phyloP scores from a whole-genome alignment of 192 early-diverging fungal species.

The Linnemannia schmuckeri region DNA sequence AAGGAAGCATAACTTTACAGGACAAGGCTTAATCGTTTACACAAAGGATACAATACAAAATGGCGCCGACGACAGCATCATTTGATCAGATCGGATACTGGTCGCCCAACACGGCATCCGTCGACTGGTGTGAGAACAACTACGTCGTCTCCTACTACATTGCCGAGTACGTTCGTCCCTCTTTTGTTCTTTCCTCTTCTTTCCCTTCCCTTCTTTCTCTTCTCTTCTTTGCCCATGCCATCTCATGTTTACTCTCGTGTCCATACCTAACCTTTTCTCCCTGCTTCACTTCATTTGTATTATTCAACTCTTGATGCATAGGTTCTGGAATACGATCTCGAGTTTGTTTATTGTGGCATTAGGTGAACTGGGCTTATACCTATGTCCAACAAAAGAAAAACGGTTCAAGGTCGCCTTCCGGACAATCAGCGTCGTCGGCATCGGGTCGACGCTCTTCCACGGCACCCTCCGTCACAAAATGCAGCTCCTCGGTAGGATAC shows the following conservation, averaged over 20 bases:
- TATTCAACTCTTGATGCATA: slow-evolving; percentile 4
- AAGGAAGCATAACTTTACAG: not conserved
- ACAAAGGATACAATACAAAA: not conserved
- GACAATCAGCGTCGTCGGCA: slow-evolving; percentile 75
- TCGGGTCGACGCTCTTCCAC: slow-evolving; percentile 84
- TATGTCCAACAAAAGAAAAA: slow-evolving; percentile 58
- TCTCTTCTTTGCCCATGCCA: not conserved
- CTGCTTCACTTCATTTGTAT: not conserved
- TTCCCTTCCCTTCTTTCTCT: not conserved
- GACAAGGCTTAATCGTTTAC: not conserved
- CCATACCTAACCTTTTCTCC: not conserved
- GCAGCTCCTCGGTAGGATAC: slow-evolving; percentile 72
- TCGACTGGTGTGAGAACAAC: slow-evolving; percentile 64
- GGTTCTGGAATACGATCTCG: slow-evolving; percentile 73
- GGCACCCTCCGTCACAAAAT: slow-evolving; percentile 78
- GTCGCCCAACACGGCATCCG: slow-evolving; percentile 54
- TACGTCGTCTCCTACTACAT: slow-evolving; percentile 65
- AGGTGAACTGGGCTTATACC: slow-evolving; percentile 67
- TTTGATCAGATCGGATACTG: slow-evolving; percentile 52
- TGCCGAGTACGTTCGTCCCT: slow-evolving; percentile 61
- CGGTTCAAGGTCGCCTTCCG: slow-evolving; percentile 68
- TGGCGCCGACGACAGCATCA: slow-evolving; percentile 49
- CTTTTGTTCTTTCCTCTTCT: not conserved
- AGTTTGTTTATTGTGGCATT: slow-evolving; percentile 73
- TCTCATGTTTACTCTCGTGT: not conserved